A percentile compares a stretch with the other conserved stretches of the same genome.
Conservation (phyloP, 192 early-diverging fungal genomes). For the Neocallimastix lanati region DNA sequence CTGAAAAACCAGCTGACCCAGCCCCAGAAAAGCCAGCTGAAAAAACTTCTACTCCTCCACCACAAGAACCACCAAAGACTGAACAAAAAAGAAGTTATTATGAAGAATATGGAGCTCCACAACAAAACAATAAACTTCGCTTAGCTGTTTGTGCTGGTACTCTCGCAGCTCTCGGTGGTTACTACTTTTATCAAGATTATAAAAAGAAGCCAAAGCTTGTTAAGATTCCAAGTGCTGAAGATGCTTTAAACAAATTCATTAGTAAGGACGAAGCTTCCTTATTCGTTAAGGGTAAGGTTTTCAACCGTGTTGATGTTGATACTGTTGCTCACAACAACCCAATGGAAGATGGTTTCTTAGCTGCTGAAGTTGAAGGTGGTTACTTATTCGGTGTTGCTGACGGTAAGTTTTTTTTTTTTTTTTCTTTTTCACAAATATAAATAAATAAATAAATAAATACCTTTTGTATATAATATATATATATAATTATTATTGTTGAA, state of each 20-base stretch:
- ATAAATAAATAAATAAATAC: neutral
- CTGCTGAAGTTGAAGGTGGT: neutral
- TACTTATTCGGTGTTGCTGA: neutral
- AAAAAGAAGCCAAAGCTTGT: neutral
- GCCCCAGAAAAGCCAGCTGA: neutral
- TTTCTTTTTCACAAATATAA: neutral
- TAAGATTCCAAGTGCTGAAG: neutral
- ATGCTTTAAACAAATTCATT: neutral
- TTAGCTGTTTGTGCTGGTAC: neutral
- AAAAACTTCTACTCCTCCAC: neutral
- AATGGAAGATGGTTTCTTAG: neutral
- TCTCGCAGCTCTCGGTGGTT: neutral
- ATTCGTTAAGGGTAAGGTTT: neutral
- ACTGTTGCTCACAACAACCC: neutral
- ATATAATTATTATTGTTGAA: too few relatives aligned
- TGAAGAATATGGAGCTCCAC: neutral
- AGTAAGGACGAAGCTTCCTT: neutral
- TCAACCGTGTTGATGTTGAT: neutral
- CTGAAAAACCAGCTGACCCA: neutral
- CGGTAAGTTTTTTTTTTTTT: neutral
- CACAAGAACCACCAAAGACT: neutral
- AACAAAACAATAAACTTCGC: neutral
- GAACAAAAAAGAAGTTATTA: neutral
- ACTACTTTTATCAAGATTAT: neutral
- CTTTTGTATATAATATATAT: too few relatives aligned